Evolutionary conservation across 2,329 filamentous ascomycete species (phyloP).

Genomic region (Colletotrichum graminicola): DNA sequence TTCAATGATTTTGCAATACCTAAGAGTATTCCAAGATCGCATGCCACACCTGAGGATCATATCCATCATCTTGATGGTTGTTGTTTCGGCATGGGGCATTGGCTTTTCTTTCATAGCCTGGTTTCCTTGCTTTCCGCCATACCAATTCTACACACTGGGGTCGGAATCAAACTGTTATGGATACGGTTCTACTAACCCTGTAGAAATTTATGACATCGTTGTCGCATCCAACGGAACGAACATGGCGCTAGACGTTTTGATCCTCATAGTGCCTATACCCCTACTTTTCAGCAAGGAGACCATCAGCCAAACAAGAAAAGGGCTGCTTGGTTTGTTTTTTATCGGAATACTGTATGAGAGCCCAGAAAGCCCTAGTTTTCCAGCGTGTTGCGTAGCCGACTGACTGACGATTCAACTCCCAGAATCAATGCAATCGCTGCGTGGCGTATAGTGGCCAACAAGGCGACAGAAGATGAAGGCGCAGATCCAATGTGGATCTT

Average conservation of each 20-base stretch:
- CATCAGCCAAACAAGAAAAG: not conserved
- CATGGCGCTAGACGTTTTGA: slow-evolving; percentile 29
- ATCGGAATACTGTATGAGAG: slow-evolving; percentile 20
- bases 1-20: slow-evolving; percentile 25
- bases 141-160: slow-evolving; percentile 26
- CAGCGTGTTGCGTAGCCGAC: not conserved
- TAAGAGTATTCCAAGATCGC: slow-evolving; percentile 12
- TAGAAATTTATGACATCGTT: slow-evolving; percentile 16
- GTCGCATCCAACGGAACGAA: slow-evolving; percentile 22
- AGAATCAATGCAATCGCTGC: slow-evolving; percentile 21
- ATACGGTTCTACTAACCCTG: slow-evolving; percentile 22
- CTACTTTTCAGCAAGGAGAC: slow-evolving; percentile 7
- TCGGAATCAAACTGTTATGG: slow-evolving; percentile 23
- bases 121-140: slow-evolving; percentile 30
- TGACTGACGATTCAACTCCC: not conserved
- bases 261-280: slow-evolving; percentile 28
- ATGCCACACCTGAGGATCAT: slow-evolving; percentile 7
- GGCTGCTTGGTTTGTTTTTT: slow-evolving; percentile 8
- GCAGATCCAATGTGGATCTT: slow-evolving; percentile 17
- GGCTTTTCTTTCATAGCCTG: slow-evolving; percentile 28
- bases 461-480: not conserved
- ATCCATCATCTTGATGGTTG: not conserved
- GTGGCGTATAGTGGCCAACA: slow-evolving; percentile 27
- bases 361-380: not conserved
- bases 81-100: slow-evolving; percentile 21